Evolutionary conservation across 176 grass and related monocot genomes (phyloP).

Genomic region (Pharus latifolius): DNA sequence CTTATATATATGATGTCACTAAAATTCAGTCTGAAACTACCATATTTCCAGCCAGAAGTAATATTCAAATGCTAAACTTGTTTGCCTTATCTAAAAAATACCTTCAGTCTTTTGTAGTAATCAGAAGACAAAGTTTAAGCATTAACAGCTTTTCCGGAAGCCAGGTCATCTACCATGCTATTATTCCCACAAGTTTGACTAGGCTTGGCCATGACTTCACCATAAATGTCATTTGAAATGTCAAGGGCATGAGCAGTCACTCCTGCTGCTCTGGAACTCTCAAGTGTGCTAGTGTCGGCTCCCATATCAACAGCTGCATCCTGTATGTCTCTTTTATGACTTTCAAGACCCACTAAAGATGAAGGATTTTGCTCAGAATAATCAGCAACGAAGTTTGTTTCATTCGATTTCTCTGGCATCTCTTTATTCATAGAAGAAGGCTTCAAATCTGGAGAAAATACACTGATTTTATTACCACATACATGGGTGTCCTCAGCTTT

Average conservation of each 20-base stretch:
- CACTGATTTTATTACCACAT: not conserved
- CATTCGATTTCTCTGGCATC: not conserved
- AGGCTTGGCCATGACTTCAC: slow-evolving; percentile 21
- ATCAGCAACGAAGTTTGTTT: not conserved
- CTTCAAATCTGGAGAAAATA: slow-evolving; percentile 4
- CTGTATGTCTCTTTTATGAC: slow-evolving; percentile 13
- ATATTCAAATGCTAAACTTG: not conserved
- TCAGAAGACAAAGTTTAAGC: slow-evolving; percentile 19
- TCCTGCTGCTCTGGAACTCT: slow-evolving; percentile 17
- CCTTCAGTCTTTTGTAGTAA: slow-evolving; percentile 21
- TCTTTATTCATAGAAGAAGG: not conserved
- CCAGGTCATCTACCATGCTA: slow-evolving; percentile 16
- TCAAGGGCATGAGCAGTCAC: not conserved
- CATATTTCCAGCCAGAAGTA: not conserved
- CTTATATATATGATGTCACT: not conserved
- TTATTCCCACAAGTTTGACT: slow-evolving; percentile 29
- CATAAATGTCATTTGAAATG: slow-evolving; percentile 10
- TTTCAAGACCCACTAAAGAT: not conserved
- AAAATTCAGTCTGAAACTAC: not conserved
- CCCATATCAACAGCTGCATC: slow-evolving; percentile 4
- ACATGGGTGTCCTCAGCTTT: not conserved
- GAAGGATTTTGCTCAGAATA: not conserved
- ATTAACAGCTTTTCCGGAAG: slow-evolving; percentile 32
- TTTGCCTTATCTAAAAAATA: slow-evolving; percentile 14
- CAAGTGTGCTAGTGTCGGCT: not conserved